Base-by-base conservation (phyloP, 768 basidiomycete genomes). In the Boletus huronensis region DNA sequence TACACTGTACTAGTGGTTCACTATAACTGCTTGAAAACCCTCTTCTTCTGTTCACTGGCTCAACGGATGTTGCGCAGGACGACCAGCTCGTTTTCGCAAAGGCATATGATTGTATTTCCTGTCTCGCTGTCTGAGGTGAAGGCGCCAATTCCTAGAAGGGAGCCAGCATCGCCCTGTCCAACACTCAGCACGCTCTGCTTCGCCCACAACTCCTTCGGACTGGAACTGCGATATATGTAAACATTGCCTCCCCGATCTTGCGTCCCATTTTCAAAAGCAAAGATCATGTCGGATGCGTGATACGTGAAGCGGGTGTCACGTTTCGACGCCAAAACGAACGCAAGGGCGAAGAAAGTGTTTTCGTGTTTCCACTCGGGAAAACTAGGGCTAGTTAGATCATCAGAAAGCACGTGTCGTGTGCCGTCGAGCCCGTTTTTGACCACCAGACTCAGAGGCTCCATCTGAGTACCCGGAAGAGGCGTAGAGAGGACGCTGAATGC, bases 251-350 rank as follows among this genome's bases (percentile, higher is more conserved):
- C 85, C 26, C 83, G 80, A 53, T 81, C 80, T 32, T 75, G 72
- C 1, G 78, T 66, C 11, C 89, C 91, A 55, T 84, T 84, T 70
- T 98, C 95, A 61, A 98, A 94, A 0, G 93, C 93, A 44, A 93
- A 74, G 2, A 90, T 84, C 6, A 77, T 78, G 40, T 75, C 68
- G 1, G 71, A 70, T 0, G 79, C 69, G 64, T 98, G 93, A 64
- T 88, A 82, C 2, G 90, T 90, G 72, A 95, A 93, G 19, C 92
- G 83, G 1, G 89, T 84, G 69, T 98, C 93, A 28, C 83, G 85
- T 67, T 98, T 98, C 13, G 91, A 93, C 9, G 93, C 93, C 47
- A 99, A 77, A 38, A 99, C 96, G 66, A 98, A 99, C 1, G 93
- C 82, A 25, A 99, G 79, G 0, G 94, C 96, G 19, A 89, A 85